Evolutionary conservation across 805 yeast genomes (phyloP), one percentile per base, ranked within the genome.

Genomic region (Ogataea corticis): DNA sequence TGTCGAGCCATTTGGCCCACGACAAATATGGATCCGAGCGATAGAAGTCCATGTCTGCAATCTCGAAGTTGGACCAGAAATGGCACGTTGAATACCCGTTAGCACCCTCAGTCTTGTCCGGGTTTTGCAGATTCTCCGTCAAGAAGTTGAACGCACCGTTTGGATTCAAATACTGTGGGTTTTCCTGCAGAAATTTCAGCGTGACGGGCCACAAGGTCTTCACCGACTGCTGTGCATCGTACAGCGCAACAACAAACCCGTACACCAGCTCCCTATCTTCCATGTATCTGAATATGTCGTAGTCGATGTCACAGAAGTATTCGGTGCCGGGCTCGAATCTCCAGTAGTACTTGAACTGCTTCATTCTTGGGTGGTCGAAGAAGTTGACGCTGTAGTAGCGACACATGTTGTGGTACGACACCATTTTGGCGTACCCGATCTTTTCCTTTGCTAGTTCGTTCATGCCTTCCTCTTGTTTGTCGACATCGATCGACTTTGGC

Each of bases 31-130:
- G 79, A 43, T 85, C 82, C 18, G 76, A 67, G 42, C 96, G 68
- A 66, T 72, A 85, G 55, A 89, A 89, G 52, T 89, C 92, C 85
- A 89, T 76, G 56, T 86, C 83, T 11, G 83, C 92, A 45, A 88
- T 85, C 59, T 89, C 96, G 55, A 88, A 89, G 63, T 88, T 89
- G 18, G 91, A 80, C 96, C 96, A 89, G 66, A 89, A 88, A 65
- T 89, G 96, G 58, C 96, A 89, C 1, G 72, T 67, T 1, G 82
- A 77, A 57, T 77, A 79, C 4, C 76, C 74, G 25, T 58, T 44
- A 1, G 84, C 68, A 2, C 48, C 49, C 36, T 54, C 33, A 4
- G 66, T 63, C 48, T 74, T 74, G 14, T 67, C 49, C 0, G 85
- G 84, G 50, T 74, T 69, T 58, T 78, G 83, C 51, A 70, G 62